Percentiles rank a stretch among this genome's conserved stretches.
Conservation (phyloP, 2,329 filamentous ascomycete genomes). For the Elsinoe perseae region DNA sequence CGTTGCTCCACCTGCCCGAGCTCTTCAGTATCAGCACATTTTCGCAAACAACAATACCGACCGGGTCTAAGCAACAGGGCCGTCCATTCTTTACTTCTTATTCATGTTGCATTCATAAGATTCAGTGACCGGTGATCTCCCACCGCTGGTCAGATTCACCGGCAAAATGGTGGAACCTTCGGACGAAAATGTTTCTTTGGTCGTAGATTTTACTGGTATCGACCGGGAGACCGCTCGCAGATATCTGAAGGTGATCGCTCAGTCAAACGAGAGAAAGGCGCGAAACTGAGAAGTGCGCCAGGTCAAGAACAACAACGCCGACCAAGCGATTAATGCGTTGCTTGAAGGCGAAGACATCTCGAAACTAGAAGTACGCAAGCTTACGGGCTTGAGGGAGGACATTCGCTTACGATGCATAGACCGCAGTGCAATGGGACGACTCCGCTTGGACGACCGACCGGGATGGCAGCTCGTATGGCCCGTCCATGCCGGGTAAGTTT, state of each 20-base stretch:
- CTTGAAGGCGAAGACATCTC: conserved; percentile 28
- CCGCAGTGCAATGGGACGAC: conserved; percentile 26
- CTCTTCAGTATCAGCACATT: background rate
- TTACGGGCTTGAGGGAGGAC: background rate
- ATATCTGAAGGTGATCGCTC: conserved; percentile 25
- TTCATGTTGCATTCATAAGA: background rate
- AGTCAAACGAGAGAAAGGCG: background rate
- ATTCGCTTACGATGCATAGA: conserved; percentile 2
- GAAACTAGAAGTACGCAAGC: background rate
- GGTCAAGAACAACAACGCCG: conserved; percentile 28
- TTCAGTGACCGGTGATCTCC: background rate
- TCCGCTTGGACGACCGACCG: conserved; percentile 23
- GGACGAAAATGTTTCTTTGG: conserved; percentile 21
- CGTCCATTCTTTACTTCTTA: background rate
- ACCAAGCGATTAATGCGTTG: conserved; percentile 25
- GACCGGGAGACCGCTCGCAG: conserved; percentile 21
- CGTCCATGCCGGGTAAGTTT: conserved; percentile 12
- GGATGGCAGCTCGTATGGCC: conserved; percentile 22
- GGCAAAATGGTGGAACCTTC: conserved; percentile 21
- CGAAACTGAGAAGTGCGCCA: conserved; percentile 12
- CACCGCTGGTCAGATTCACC: background rate
- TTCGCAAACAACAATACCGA: background rate
- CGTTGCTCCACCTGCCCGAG: background rate
- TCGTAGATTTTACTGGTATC: conserved; percentile 22
- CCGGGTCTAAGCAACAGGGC: background rate